These are phyloP conservation scores for Neocucurbitaria cava DNA, from an alignment of 2,329 filamentous ascomycete species.

Conservation along the genomic window DNA sequence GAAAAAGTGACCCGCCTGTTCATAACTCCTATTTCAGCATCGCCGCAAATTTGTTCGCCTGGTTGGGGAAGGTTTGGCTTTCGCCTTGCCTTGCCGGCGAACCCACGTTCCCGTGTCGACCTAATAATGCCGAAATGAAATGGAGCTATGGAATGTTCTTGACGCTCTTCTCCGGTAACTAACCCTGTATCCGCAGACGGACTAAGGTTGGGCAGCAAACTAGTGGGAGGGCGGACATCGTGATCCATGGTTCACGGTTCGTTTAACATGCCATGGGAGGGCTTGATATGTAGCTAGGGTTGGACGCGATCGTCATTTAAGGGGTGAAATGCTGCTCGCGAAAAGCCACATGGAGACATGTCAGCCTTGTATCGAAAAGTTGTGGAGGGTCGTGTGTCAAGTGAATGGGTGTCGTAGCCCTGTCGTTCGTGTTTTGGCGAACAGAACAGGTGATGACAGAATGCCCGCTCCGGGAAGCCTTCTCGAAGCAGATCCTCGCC, in stretches of 20 bases:
- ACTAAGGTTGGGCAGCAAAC: conserved; percentile 6
- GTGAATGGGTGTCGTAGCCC: conserved; percentile 20
- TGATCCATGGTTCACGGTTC: conserved; percentile 25
- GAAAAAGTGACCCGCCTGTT: neutral
- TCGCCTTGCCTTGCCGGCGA: conserved; percentile 11
- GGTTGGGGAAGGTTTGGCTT: conserved; percentile 4
- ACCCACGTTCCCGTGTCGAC: neutral
- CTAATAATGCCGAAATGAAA: conserved; percentile 18
- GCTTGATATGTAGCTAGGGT: neutral
- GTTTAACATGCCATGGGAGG: conserved; percentile 21
- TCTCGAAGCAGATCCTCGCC: conserved; percentile 32
- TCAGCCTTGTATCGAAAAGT: neutral
- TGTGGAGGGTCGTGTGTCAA: conserved; percentile 15
- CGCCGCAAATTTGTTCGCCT: neutral
- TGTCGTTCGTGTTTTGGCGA: conserved; percentile 29
- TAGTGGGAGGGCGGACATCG: conserved; percentile 12
- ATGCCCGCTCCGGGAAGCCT: conserved; percentile 23
- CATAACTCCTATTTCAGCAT: neutral
- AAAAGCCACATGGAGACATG: conserved; percentile 1
- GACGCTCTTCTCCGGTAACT: conserved; percentile 18
- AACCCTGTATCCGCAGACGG: conserved; percentile 15
- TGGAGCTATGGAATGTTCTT: conserved; percentile 19
- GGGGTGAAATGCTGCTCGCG: conserved; percentile 9
- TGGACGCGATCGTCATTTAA: neutral
- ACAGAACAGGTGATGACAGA: conserved; percentile 25